Percentiles rank a stretch among this genome's conserved stretches.
Evolutionary conservation across 2,329 filamentous ascomycete genomes (phyloP).

Genomic region (Raffaelea arxii): DNA sequence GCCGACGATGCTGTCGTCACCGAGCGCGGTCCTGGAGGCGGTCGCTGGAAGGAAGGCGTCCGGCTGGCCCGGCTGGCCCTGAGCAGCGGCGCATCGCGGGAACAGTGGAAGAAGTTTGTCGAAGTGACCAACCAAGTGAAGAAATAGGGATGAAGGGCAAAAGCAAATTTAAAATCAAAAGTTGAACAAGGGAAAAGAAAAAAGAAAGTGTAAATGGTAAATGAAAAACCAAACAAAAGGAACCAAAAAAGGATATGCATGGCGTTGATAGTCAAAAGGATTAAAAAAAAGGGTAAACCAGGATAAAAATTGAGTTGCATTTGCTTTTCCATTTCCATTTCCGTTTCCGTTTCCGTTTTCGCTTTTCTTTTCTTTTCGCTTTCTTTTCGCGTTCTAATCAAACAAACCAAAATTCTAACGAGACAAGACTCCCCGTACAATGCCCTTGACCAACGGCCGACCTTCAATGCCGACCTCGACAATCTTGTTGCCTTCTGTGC

Average conservation of each 20-base stretch:
- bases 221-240: background rate
- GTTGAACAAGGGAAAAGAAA: no score
- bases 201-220: no score
- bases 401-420: background rate
- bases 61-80: constrained; percentile 81
- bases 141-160: constrained; percentile 1
- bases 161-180: background rate
- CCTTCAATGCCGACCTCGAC: constrained; percentile 39
- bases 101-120: constrained; percentile 74
- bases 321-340: background rate
- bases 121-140: constrained; percentile 56
- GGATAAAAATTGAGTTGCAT: background rate
- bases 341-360: background rate
- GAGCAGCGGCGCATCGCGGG: constrained; percentile 76
- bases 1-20: constrained; percentile 69
- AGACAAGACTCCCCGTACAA: constrained; percentile 37
- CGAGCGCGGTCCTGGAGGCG: constrained; percentile 75
- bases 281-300: no score
- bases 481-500: constrained; percentile 32
- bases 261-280: no score
- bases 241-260: background rate
- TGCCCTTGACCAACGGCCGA: constrained; percentile 36
- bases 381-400: background rate
- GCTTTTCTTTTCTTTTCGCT: background rate
- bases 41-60: constrained; percentile 92